A percentile compares a stretch with the other conserved stretches of the same genome.
Evolutionary conservation across 768 basidiomycete genomes (phyloP).

Genomic region (Hypholoma sublateritium): DNA sequence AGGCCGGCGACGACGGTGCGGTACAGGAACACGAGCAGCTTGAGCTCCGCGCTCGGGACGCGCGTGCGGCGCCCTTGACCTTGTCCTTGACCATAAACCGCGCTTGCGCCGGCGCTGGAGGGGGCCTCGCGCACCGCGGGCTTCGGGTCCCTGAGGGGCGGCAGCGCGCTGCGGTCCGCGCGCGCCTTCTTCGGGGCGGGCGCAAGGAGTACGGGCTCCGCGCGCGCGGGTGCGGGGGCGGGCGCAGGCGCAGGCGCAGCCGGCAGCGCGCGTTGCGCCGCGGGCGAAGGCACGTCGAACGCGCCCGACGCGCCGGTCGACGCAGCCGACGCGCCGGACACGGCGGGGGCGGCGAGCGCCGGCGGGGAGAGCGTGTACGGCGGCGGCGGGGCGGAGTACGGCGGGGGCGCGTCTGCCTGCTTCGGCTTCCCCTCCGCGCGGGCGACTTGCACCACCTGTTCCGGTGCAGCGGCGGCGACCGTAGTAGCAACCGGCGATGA

Average conservation of each 20-base stretch:
- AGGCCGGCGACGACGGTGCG: conserved; percentile 22
- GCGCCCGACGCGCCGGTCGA: not conserved
- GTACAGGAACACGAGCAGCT: conserved; percentile 21
- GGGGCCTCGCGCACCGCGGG: not conserved
- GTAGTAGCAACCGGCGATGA: no score
- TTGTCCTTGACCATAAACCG: not conserved
- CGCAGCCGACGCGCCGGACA: not conserved
- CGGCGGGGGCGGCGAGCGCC: not conserved
- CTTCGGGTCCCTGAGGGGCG: no score
- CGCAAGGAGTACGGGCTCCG: no score
- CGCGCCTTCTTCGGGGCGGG: no score
- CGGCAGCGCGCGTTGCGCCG: no score
- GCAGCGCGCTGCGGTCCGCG: no score
- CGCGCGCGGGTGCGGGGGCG: no score
- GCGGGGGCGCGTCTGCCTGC: not conserved
- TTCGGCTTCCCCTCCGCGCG: not conserved
- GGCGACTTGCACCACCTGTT: not conserved
- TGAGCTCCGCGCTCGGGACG: conserved; percentile 20
- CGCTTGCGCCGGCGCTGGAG: not conserved
- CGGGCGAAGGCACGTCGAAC: not conserved
- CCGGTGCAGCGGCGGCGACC: not conserved
- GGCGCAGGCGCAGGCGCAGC: no score
- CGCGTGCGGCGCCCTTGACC: conserved; percentile 7
- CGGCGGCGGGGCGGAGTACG: not conserved
- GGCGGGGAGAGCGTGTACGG: conserved; percentile 4